Base-by-base conservation (phyloP, 1,284 basidiomycete genomes). In the Tylopilus orsonianus region DNA sequence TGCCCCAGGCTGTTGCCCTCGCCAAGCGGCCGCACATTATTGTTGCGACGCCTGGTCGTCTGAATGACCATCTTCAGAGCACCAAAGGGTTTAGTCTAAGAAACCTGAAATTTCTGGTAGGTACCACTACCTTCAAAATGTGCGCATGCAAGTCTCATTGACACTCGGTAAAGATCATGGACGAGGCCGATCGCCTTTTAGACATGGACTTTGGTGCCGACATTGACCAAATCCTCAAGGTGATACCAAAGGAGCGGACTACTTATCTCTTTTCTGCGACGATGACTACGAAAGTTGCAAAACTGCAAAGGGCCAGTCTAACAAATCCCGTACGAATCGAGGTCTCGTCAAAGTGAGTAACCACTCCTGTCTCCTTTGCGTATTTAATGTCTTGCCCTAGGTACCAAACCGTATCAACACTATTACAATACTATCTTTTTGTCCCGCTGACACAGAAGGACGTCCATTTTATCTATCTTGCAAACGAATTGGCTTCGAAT, bases 251-350 rank as follows among this genome's bases (percentile, higher is more conserved):
- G 62, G 95, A 99, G 62, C 82, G 97, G 18, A 90, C 87, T 29
- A 99, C 97, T 0, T 98, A 95, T 68, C 80, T 99, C 2, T 99
- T 97, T 75, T 97, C 94, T 13, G 97, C 97, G 1, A 99, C 97
- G n/a, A 99, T 99, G 95, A 97, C 96, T 2, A 97, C 93, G 19
- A 99, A 98, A 71, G 94, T 99, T 9, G 94, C 93, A 20, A 98
- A 99, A 70, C 77, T 99, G 8, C 96, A 99, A 68, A 77, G 97
- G 47, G 96, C 97, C n/a, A 93, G 90, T 75, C 75, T 99, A 61
- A 83, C 84, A 45, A 97, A 97, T 66, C 97, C 97, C 7, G 84
- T 97, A n/a, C 81, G 92, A 55, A 86, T 99, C 7, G 94, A 99
- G 70, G 93, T 97, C 2, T 92, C 86, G 32, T 83, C 90, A 60